Evolutionary conservation across 495 filamentous ascomycete species (phyloP).

Genomic region (Hypoxylon perforatum): DNA sequence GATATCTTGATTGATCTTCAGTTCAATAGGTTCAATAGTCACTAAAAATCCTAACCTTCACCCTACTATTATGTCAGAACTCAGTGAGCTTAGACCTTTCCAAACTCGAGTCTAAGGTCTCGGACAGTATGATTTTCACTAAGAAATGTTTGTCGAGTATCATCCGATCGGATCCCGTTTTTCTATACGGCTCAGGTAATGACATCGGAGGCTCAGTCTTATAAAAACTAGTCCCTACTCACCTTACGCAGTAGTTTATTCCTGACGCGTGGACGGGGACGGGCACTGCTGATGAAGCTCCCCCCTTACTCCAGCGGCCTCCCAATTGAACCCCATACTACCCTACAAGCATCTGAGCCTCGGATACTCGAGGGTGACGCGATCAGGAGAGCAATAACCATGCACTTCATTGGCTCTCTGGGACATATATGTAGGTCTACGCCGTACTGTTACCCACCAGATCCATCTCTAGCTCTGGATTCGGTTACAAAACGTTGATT

Average conservation of each 20-base stretch:
- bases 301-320: conserved; percentile 25
- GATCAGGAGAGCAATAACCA: conserved; percentile 7
- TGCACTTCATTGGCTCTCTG: conserved; percentile 9
- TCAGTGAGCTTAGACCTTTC: too few relatives aligned
- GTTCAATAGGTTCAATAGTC: too few relatives aligned
- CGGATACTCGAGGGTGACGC: conserved; percentile 15
- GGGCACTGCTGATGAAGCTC: conserved; percentile 17
- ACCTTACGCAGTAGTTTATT: neutral
- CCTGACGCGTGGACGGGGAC: conserved; percentile 17
- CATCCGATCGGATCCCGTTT: too few relatives aligned
- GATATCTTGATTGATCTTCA: too few relatives aligned
- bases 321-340: conserved; percentile 20
- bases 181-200: neutral
- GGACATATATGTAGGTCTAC: conserved; percentile 8
- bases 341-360: conserved; percentile 35
- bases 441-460: conserved; percentile 31
- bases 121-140: too few relatives aligned
- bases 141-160: too few relatives aligned
- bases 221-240: neutral
- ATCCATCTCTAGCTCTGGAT: neutral
- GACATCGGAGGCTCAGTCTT: conserved; percentile 5
- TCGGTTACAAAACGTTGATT: too few relatives aligned
- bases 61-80: too few relatives aligned
- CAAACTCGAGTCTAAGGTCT: too few relatives aligned
- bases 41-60: too few relatives aligned